Conservation (phyloP, 805 yeast species). For the Yarrowia sp. region DNA sequence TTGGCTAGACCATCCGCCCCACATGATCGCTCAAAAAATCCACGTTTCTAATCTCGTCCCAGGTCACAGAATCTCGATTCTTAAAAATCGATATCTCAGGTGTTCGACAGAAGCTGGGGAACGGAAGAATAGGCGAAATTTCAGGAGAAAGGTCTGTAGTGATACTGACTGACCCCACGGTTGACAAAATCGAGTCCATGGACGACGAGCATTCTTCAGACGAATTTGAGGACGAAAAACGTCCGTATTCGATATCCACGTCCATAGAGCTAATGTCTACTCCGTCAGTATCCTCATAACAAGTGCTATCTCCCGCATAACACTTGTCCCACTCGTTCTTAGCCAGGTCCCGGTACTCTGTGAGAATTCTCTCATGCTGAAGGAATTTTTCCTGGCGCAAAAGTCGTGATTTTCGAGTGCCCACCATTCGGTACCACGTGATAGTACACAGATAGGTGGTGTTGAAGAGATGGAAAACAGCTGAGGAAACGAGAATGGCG, state of each 20-base stretch:
- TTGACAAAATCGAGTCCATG: slow-evolving; percentile 7
- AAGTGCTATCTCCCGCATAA: slow-evolving; percentile 11
- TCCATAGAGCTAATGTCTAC: slow-evolving; percentile 7
- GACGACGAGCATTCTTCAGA: background rate
- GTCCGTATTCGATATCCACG: background rate
- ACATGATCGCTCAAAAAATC: background rate
- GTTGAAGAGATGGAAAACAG: slow-evolving; percentile 11
- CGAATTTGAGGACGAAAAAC: background rate
- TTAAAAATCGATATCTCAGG: slow-evolving; percentile 12
- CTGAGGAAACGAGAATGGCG: slow-evolving; percentile 6
- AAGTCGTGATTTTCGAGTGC: background rate
- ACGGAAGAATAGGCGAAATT: slow-evolving; percentile 12
- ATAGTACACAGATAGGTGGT: slow-evolving; percentile 7
- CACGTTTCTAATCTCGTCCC: slow-evolving; percentile 7
- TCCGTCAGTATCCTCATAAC: slow-evolving; percentile 5
- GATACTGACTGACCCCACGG: slow-evolving; percentile 1
- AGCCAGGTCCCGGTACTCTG: slow-evolving; percentile 28
- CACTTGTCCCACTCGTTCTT: slow-evolving; percentile 26
- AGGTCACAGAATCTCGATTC: background rate
- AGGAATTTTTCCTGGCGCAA: slow-evolving; percentile 5
- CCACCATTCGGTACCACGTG: slow-evolving; percentile 14
- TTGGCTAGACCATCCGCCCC: slow-evolving; percentile 3
- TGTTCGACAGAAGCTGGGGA: slow-evolving; percentile 21
- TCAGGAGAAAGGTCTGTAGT: slow-evolving; percentile 5
- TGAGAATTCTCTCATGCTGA: slow-evolving; percentile 3